Conservation (phyloP, 1,284 basidiomycete species). For the Boletellus deceptivus region DNA sequence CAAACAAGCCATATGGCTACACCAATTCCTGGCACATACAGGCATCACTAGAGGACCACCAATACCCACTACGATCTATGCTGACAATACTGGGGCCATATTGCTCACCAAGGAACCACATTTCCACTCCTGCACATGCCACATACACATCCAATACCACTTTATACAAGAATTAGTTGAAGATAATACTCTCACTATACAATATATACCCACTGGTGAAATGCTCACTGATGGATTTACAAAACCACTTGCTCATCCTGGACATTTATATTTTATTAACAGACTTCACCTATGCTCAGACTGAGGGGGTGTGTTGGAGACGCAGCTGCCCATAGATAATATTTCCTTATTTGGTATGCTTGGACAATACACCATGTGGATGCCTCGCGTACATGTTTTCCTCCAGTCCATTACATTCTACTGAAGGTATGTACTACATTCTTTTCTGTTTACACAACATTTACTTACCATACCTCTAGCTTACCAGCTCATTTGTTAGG, state of each 20-base stretch:
- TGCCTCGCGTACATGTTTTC: too few relatives aligned
- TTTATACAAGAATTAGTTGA: not conserved
- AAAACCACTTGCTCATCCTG: not conserved
- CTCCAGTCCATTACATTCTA: too few relatives aligned
- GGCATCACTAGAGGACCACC: not conserved
- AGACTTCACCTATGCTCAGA: not conserved
- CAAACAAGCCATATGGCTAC: slow-evolving; percentile 3
- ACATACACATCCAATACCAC: not conserved
- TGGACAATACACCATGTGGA: too few relatives aligned
- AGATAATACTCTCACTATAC: not conserved
- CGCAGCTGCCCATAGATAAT: too few relatives aligned
- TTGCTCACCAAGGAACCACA: not conserved
- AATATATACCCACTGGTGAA: not conserved
- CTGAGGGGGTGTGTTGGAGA: slow-evolving; percentile 4
- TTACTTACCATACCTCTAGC: too few relatives aligned
- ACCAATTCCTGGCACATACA: not conserved
- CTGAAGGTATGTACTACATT: too few relatives aligned
- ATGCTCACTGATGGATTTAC: not conserved
- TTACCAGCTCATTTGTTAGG: too few relatives aligned
- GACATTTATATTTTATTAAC: not conserved
- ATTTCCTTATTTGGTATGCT: too few relatives aligned
- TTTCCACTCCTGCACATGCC: not conserved
- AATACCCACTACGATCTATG: not conserved
- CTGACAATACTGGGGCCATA: not conserved
- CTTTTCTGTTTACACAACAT: too few relatives aligned